Base-by-base conservation (phyloP, 2,329 filamentous ascomycete genomes). In the Tolypocladium tundrense region DNA sequence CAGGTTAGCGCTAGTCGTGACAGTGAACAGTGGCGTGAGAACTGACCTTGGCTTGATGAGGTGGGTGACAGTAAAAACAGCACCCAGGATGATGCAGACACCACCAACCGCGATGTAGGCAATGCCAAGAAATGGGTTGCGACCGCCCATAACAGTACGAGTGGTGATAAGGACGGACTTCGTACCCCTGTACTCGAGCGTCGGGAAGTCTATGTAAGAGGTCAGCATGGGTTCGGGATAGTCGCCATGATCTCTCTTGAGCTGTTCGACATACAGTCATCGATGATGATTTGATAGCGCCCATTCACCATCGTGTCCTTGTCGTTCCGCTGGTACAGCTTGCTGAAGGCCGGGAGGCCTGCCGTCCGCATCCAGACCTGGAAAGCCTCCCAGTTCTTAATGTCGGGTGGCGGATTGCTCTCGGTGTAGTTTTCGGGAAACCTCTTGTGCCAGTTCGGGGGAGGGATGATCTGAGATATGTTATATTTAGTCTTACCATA, bases 321-420 rank as follows among this genome's bases (percentile, higher is more conserved):
- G 69, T 96, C 88, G 68, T 97, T 97, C 60, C 91, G 83, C 72
- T 88, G 83, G 52, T 91, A 90, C 53, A 99, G 79, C 77, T 99
- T 99, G 81, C 90, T 96, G 71, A 99, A 99, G 6, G 88, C 88
- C 1, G 94, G 94, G 66, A 97, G 76, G 59, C 93, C 94, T 31
- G 94, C 94, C 1, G 95, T 96, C 66, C 94, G 86, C 94, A 99
- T 99, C 94, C 94, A 99, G 27, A 97, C 92, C 75, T 97, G 92
- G 72, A 99, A 96, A 50, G 86, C 85, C 71, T 96, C 88, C 75
- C 91, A 87, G 0, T 84, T 75, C 61, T 87, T 80, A 21, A 97
- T 72, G 65, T 94, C 75, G 0, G 91, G 91, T 27, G 90, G 85
- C 2, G 82, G 83, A 55, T 81, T 79, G 0, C 82, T 74, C 0